A percentile compares a stretch with the other conserved stretches of the same genome.
phyloP scores from a whole-genome alignment of 1,284 basidiomycete species.

The Malassezia globosa region DNA sequence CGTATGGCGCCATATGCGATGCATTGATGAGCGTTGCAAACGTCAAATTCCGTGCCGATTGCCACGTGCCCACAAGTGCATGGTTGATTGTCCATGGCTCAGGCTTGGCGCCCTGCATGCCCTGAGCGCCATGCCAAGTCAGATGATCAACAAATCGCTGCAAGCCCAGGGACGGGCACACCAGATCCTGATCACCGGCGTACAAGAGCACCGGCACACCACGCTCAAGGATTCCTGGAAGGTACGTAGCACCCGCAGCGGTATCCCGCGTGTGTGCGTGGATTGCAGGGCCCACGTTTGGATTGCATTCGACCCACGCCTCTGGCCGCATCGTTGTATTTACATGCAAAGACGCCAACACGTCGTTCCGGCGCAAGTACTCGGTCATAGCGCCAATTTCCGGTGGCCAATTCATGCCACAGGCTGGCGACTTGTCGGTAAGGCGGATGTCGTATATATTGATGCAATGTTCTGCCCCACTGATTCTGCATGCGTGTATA shows the following conservation, averaged over 20 bases:
- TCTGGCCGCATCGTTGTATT: conserved; percentile 56
- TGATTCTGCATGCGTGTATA: not conserved
- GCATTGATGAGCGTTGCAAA: conserved; percentile 71
- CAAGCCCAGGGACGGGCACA: conserved; percentile 81
- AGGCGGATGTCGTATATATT: conserved; percentile 92
- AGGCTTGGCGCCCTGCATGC: conserved; percentile 47
- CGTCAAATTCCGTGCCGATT: conserved; percentile 73
- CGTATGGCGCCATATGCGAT: conserved; percentile 61
- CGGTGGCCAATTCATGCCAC: conserved; percentile 98
- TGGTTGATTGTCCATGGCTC: conserved; percentile 66
- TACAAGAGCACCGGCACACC: conserved; percentile 75
- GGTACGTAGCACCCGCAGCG: conserved; percentile 61
- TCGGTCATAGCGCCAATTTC: conserved; percentile 65
- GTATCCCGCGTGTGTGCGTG: conserved; percentile 30
- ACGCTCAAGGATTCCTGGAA: conserved; percentile 67
- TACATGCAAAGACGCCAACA: conserved; percentile 73
- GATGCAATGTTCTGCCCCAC: conserved; percentile 54
- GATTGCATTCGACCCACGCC: conserved; percentile 78
- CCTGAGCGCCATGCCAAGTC: conserved; percentile 72
- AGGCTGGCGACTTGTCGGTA: conserved; percentile 71
- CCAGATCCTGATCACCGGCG: conserved; percentile 86
- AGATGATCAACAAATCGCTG: conserved; percentile 72
- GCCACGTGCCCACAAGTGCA: conserved; percentile 77
- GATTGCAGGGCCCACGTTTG: conserved; percentile 60
- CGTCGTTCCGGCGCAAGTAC: conserved; percentile 73